These are phyloP conservation scores for Breviolum minutum DNA, from an alignment of 73 alveolate species.

Conservation along the genomic window DNA sequence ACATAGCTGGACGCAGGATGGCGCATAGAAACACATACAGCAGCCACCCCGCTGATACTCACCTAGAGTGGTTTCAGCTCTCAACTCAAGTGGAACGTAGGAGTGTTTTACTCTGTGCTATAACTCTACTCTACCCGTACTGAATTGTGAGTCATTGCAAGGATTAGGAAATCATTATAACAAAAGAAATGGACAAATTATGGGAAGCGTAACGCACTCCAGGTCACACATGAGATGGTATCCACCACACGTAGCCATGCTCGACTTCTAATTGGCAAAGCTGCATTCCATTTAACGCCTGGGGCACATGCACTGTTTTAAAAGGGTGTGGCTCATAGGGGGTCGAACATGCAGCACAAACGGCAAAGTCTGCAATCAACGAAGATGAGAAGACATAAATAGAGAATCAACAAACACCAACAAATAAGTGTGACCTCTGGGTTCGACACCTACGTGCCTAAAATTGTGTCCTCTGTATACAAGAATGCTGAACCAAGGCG, in stretches of 20 bases:
- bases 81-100: too few species aligned
- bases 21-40: constrained; percentile 43
- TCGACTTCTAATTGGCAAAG: constrained; percentile 26
- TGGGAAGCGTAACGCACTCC: too few species aligned
- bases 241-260: constrained; percentile 45
- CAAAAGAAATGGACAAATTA: neutral
- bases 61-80: neutral
- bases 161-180: neutral
- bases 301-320: neutral
- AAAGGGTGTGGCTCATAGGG: neutral
- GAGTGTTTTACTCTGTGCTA: neutral
- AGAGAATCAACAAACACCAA: too few species aligned
- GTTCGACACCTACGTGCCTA: too few species aligned
- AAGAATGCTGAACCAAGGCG: neutral
- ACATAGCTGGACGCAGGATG: constrained; percentile 47
- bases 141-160: neutral
- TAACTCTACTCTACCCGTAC: neutral
- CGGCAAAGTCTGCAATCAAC: too few species aligned
- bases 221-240: neutral
- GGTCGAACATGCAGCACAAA: too few species aligned
- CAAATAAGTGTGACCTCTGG: too few species aligned
- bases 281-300: constrained; percentile 1
- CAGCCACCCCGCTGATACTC: neutral
- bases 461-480: too few species aligned
- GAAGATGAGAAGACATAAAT: too few species aligned